Conservation (phyloP, 257 asterid genomes). For the Ophiorrhiza pumila region DNA sequence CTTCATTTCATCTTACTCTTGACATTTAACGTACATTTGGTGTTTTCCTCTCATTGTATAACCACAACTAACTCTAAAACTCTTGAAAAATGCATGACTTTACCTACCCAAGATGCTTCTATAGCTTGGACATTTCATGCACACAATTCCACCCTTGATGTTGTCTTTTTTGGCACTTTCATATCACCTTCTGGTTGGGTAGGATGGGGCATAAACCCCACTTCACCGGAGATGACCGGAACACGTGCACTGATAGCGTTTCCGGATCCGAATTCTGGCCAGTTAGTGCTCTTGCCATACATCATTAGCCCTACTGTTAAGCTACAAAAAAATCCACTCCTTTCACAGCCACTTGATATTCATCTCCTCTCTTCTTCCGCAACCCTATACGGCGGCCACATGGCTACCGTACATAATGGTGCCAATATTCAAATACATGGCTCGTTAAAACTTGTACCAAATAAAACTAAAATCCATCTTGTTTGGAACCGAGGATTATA, state of each 20-base stretch:
- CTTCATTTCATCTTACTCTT: slow-evolving; percentile 21
- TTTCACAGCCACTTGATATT: slow-evolving; percentile 75
- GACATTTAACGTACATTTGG: slow-evolving; percentile 24
- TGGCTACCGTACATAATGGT: slow-evolving; percentile 78
- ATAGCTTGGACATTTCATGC: slow-evolving; percentile 79
- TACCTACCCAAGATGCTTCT: slow-evolving; percentile 77
- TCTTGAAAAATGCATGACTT: slow-evolving; percentile 58
- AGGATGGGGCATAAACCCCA: slow-evolving; percentile 84
- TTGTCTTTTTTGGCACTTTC: slow-evolving; percentile 74
- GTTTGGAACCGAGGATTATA: slow-evolving; percentile 79
- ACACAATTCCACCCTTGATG: slow-evolving; percentile 69
- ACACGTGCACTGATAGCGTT: slow-evolving; percentile 69
- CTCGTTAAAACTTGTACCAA: slow-evolving; percentile 50
- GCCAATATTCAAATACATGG: slow-evolving; percentile 64
- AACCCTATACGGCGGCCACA: slow-evolving; percentile 66
- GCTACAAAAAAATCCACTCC: slow-evolving; percentile 53
- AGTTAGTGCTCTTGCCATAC: slow-evolving; percentile 69
- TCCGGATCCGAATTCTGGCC: slow-evolving; percentile 88
- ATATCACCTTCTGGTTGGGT: slow-evolving; percentile 99
- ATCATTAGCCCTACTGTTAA: slow-evolving; percentile 69
- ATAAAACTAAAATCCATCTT: slow-evolving; percentile 62
- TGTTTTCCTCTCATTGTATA: slow-evolving; percentile 47
- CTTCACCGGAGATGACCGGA: slow-evolving; percentile 80
- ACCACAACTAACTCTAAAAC: slow-evolving; percentile 48
- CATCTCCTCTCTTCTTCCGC: slow-evolving; percentile 70